Conservation (phyloP, 1,284 basidiomycete species). For the Heterobasidion parviporum region DNA sequence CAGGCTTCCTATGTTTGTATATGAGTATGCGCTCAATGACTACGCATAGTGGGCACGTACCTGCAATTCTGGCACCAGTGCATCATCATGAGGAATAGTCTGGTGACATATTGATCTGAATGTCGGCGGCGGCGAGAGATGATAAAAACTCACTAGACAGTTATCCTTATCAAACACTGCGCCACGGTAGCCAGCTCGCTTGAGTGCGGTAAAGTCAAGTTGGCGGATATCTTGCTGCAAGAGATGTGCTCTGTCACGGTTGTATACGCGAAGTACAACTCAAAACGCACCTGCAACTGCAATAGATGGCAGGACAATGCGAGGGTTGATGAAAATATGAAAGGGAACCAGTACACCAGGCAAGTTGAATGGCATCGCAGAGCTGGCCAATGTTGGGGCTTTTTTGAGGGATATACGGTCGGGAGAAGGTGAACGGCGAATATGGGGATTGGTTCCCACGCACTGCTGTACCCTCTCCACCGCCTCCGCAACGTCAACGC, state of each 20-base stretch:
- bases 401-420: no score
- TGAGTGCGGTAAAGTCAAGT: slow-evolving; percentile 78
- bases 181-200: slow-evolving; percentile 73
- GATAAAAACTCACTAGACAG: slow-evolving; percentile 60
- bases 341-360: slow-evolving; percentile 73
- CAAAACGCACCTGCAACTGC: slow-evolving; percentile 57
- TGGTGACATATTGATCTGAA: slow-evolving; percentile 19
- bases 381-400: no score
- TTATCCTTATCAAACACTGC: slow-evolving; percentile 98
- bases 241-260: not conserved
- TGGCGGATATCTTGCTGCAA: slow-evolving; percentile 75
- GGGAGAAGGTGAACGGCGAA: no score
- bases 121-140: not conserved
- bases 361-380: slow-evolving; percentile 65
- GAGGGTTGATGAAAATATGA: slow-evolving; percentile 66
- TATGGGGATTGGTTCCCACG: not conserved
- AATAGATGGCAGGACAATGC: slow-evolving; percentile 67
- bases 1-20: slow-evolving; percentile 55
- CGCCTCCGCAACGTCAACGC: no score
- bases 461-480: not conserved
- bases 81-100: slow-evolving; percentile 73
- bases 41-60: slow-evolving; percentile 22
- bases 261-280: not conserved
- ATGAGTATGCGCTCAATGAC: not conserved
- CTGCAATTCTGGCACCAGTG: slow-evolving; percentile 64